Conservation (phyloP, 371 early-diverging fungal species). For the Mortierella sp. region DNA sequence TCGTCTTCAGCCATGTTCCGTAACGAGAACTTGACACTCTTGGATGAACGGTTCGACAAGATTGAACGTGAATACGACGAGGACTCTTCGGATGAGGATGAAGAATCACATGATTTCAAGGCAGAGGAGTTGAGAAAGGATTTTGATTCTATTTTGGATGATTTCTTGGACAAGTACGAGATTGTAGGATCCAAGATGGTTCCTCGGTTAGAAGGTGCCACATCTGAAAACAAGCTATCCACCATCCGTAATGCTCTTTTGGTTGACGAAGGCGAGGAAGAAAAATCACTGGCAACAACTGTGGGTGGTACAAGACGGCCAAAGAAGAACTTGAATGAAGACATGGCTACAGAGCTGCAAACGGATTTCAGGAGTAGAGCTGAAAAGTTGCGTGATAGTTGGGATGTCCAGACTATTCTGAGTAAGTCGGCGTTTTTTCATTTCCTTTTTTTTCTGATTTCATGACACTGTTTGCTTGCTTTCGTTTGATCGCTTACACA, state of each 20-base stretch:
- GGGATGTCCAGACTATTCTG: conserved; percentile 88
- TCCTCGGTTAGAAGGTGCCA: conserved; percentile 74
- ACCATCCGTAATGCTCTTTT: conserved; percentile 75
- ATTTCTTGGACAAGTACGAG: conserved; percentile 90
- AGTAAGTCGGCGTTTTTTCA: conserved; percentile 48
- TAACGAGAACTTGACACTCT: conserved; percentile 84
- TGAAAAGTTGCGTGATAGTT: conserved; percentile 68
- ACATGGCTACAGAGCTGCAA: conserved; percentile 51
- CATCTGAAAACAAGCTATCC: conserved; percentile 73
- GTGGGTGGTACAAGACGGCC: conserved; percentile 51
- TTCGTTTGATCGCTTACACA: not conserved
- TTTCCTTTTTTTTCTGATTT: not conserved
- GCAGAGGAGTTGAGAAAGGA: conserved; percentile 68
- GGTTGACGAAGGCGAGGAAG: conserved; percentile 59
- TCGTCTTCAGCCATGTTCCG: conserved; percentile 94
- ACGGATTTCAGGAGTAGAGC: conserved; percentile 63
- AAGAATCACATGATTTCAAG: conserved; percentile 61
- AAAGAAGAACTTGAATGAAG: conserved; percentile 40
- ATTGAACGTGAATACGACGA: conserved; percentile 81
- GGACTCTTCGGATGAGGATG: conserved; percentile 73
- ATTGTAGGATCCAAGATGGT: conserved; percentile 81
- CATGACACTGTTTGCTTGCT: not conserved
- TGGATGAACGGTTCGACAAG: conserved; percentile 95
- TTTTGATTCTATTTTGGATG: conserved; percentile 85
- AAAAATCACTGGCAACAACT: conserved; percentile 48